Evolutionary conservation across 345 rosid genomes (phyloP).

Genomic region (Ceriops zippeliana): DNA sequence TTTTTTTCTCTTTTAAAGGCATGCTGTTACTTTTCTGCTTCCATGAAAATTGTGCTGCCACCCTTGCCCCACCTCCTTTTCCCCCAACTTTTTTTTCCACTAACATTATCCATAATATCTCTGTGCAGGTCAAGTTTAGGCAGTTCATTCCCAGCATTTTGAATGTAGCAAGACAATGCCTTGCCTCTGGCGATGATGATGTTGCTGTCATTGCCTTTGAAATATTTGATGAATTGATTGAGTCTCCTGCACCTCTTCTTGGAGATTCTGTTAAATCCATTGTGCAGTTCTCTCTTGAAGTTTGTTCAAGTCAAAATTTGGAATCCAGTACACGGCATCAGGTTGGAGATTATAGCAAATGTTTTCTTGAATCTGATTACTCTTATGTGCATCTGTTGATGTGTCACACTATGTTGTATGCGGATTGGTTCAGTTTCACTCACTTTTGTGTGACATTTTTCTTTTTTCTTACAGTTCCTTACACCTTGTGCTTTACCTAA

Average conservation of each 20-base stretch:
- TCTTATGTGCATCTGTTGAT: neutral
- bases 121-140: slow-evolving; percentile 83
- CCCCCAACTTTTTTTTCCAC: too few species aligned
- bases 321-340: slow-evolving; percentile 90
- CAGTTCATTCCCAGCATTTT: slow-evolving; percentile 97
- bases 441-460: too few species aligned
- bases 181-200: slow-evolving; percentile 93
- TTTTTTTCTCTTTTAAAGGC: too few species aligned
- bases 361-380: slow-evolving; percentile 4
- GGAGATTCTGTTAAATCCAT: slow-evolving; percentile 95
- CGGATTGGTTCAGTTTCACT: neutral
- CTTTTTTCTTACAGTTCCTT: slow-evolving; percentile 10
- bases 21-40: too few species aligned
- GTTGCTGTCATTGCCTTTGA: slow-evolving; percentile 97
- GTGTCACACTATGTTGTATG: slow-evolving; percentile 1
- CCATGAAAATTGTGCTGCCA: too few species aligned
- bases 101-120: neutral
- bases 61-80: too few species aligned
- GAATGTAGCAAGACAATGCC: slow-evolving; percentile 84
- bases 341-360: slow-evolving; percentile 42
- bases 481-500: slow-evolving; percentile 24
- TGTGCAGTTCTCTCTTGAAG: slow-evolving; percentile 96
- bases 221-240: slow-evolving; percentile 97
- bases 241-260: slow-evolving; percentile 98
- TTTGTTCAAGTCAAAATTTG: slow-evolving; percentile 78